Base-by-base conservation (phyloP, 169 alveolate species). In the Plasmodium falciparum region DNA sequence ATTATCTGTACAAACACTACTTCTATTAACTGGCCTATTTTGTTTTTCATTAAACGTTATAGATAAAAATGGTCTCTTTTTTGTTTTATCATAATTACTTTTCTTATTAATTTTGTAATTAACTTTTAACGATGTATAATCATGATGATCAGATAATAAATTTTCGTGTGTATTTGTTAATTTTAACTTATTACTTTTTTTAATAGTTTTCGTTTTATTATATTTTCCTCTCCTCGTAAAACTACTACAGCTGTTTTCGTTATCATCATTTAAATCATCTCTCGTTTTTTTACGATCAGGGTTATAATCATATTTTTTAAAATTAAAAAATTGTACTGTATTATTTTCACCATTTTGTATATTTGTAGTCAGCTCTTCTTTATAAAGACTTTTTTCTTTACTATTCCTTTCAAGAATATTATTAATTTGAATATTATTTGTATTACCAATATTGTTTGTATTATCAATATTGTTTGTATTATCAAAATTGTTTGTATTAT, bases 1-100 rank as follows among this genome's bases (percentile, higher is more conserved):
- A 83, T 83, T 83, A 58, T 83, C 91, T 50, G 91, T 83, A 15
- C 91, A 83, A 50, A 83, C 70, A 15, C 91, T 83, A n/a, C 91
- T 83, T 58, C 29, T 76, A 26, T 65, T 76, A 39, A 70, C 20
- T 4, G 47, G 59, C 13, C 73, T 59, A 49, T 69, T 56, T 17
- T 83, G 50, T 13, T 83, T 67, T 54, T 83, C 91, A 58, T 61
- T 56, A 22, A 83, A 49, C 2, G 52, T 12, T 12, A 83, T 83
- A 15, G 80, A 59, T 15, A 70, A 12, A 50, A 11, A 62, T 17
- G 26, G 7, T 70, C 59, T 83, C 47, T 69, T 83, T 39, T 83
- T 83, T 26, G 85, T 33, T 43, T 83, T 80, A 15, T 80, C 90
- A 22, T 67, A 66, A 80, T 80, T 39, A 80, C 63, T 80, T 80